Evolutionary conservation across 441 rosid species (phyloP).

Genomic region (Populus tomentosa): DNA sequence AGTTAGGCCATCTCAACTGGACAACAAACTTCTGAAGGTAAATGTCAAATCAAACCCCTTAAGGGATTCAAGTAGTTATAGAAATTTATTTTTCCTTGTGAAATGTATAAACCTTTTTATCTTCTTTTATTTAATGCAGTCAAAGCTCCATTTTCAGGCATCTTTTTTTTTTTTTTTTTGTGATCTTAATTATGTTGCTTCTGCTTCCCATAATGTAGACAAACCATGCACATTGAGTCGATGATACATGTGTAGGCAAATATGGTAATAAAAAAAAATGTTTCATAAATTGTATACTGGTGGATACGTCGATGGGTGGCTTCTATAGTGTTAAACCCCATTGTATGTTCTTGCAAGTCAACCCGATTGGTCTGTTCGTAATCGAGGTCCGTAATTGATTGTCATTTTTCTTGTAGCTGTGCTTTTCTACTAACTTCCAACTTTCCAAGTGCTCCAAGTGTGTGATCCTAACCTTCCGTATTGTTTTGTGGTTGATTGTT

Average conservation of each 20-base stretch:
- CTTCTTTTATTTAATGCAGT: constrained; percentile 46
- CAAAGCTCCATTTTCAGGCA: constrained; percentile 17
- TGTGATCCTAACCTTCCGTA: not conserved
- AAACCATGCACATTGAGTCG: not conserved
- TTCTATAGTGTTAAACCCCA: not conserved
- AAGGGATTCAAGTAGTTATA: constrained; percentile 58
- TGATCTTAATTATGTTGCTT: no score
- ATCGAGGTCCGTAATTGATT: not conserved
- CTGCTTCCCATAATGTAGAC: not conserved
- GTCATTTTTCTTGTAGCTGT: not conserved
- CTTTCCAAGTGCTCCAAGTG: not conserved
- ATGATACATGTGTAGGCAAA: not conserved
- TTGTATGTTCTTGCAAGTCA: not conserved
- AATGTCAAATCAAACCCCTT: constrained; percentile 43
- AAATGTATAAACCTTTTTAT: constrained; percentile 37
- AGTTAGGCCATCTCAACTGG: constrained; percentile 90
- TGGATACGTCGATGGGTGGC: no score
- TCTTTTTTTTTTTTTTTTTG: no score
- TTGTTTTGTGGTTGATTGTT: not conserved
- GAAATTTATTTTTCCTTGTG: constrained; percentile 41
- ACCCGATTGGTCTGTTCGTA: not conserved
- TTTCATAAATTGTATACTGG: not conserved
- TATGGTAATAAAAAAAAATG: not conserved
- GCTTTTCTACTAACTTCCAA: not conserved
- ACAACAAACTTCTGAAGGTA: constrained; percentile 67